Conservation (phyloP, 257 asterid species). For the Cynanchum wilfordii region DNA sequence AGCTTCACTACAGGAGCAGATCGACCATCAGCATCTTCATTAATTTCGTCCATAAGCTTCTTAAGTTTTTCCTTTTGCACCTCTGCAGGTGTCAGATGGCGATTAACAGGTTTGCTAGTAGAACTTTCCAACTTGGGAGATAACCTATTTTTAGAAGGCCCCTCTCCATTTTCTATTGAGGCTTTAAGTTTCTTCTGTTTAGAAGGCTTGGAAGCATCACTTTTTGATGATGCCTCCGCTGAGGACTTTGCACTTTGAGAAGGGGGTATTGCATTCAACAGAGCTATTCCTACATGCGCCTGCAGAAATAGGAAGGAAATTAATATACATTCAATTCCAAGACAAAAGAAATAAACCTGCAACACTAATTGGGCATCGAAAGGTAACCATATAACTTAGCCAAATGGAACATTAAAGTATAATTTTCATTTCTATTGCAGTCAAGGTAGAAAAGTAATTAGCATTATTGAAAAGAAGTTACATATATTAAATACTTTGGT, state of each 20-base stretch:
- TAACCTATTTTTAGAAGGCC: slow-evolving; percentile 40
- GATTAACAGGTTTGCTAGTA: slow-evolving; percentile 53
- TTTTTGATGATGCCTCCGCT: slow-evolving; percentile 51
- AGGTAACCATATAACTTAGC: neutral
- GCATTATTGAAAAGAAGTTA: neutral
- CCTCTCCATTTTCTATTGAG: slow-evolving; percentile 40
- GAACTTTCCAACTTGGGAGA: slow-evolving; percentile 45
- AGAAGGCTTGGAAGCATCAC: slow-evolving; percentile 48
- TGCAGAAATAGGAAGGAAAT: slow-evolving; percentile 25
- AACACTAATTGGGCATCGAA: neutral
- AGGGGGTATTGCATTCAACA: slow-evolving; percentile 82
- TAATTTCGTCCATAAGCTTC: slow-evolving; percentile 89
- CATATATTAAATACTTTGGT: neutral
- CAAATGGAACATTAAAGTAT: neutral
- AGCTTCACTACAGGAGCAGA: slow-evolving; percentile 90
- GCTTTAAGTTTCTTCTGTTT: slow-evolving; percentile 56
- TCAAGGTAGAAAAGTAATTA: neutral
- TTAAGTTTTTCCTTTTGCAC: slow-evolving; percentile 76
- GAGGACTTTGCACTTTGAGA: slow-evolving; percentile 48
- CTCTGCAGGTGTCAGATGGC: slow-evolving; percentile 78
- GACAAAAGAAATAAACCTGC: neutral
- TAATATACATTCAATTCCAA: neutral
- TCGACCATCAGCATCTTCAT: slow-evolving; percentile 86
- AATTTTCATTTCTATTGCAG: neutral
- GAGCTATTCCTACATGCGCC: slow-evolving; percentile 97